These are phyloP conservation scores for Draba incana DNA, from an alignment of 345 rosid genomes.

Conservation along the genomic window DNA sequence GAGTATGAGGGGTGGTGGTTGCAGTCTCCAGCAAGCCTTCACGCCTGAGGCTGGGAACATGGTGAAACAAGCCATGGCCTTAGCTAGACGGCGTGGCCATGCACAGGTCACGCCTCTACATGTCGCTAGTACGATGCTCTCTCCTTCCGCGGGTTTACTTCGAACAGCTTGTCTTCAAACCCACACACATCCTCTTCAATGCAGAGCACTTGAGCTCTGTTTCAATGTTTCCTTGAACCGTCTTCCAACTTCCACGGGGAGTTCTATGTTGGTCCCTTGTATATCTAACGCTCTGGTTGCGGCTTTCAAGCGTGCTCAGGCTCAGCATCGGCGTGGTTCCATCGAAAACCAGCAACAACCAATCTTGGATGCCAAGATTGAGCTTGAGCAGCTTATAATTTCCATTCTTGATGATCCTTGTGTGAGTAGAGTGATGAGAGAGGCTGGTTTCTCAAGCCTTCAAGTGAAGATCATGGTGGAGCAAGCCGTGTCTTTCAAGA, in stretches of 20 bases:
- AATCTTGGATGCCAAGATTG: constrained; percentile 76
- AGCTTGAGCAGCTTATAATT: constrained; percentile 77
- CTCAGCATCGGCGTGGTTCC: constrained; percentile 85
- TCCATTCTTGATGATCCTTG: constrained; percentile 94
- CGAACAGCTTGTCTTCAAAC: constrained; percentile 85
- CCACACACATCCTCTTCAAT: constrained; percentile 88
- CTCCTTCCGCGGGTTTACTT: constrained; percentile 64
- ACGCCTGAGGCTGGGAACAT: constrained; percentile 66
- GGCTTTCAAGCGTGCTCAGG: constrained; percentile 96
- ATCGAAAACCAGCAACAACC: constrained; percentile 84
- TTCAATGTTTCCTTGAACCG: constrained; percentile 93
- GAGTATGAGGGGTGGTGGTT: constrained; percentile 78
- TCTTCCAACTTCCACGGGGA: constrained; percentile 71
- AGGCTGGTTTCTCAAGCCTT: constrained; percentile 89
- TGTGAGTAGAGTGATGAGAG: constrained; percentile 94
- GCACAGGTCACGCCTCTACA: constrained; percentile 94
- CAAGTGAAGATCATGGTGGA: constrained; percentile 82
- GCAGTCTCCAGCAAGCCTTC: constrained; percentile 72
- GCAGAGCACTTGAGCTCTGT: constrained; percentile 95
- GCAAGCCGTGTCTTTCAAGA: constrained; percentile 59
- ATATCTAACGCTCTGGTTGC: constrained; percentile 88
- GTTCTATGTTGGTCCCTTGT: constrained; percentile 64
- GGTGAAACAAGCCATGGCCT: constrained; percentile 72
- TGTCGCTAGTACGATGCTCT: constrained; percentile 85
- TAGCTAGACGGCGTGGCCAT: constrained; percentile 81